Evolutionary conservation across 164 flowering plant species (phyloP), one percentile per base, ranked within the genome.

Genomic region (Vitis riparia): DNA sequence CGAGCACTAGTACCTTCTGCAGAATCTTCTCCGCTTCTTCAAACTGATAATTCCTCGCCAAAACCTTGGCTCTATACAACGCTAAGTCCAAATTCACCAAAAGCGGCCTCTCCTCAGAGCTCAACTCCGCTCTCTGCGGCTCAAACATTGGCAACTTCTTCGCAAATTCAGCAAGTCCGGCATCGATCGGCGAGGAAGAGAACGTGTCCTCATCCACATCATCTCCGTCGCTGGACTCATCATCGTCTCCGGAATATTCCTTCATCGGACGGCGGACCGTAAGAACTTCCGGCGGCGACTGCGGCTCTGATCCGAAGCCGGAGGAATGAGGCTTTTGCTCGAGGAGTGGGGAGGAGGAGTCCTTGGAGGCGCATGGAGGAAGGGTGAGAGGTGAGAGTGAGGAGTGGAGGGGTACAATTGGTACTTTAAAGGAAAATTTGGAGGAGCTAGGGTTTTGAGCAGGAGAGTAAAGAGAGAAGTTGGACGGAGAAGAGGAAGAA

Each of bases 81-180:
- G 95, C 94, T 78, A 94, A 77, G 72, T 89, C 97, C 89, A 92
- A 80, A 71, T 94, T 92, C 69, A 94, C 81, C 15, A 27, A 19
- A 17, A 92, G 87, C 1, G 91, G 96, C 86, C 75, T 82, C 78
- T 85, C 84, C 16, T 19, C 60, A 1, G 83, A 32, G 17, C 76
- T 64, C 51, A 73, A 67, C 11, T 77, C 85, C 2, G 77, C 78
- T 64, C 88, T 84, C 76, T 78, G 82, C 9, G 99, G 99, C 77
- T 92, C 95, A 75, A 92, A 92, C 1, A 91, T 85, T 3, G 92
- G 88, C 84, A 88, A 78, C 81, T 91, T 92, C 82, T 87, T 88
- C 6, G 97, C 93, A 32, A 91, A 79, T 52, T 87, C 71, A 3
- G 79, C 69, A 11, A 91, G 88, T 9, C 86, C 77, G 1, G 59